Base-by-base conservation (phyloP, 2,329 filamentous ascomycete genomes). In the Calonectria crousiana region DNA sequence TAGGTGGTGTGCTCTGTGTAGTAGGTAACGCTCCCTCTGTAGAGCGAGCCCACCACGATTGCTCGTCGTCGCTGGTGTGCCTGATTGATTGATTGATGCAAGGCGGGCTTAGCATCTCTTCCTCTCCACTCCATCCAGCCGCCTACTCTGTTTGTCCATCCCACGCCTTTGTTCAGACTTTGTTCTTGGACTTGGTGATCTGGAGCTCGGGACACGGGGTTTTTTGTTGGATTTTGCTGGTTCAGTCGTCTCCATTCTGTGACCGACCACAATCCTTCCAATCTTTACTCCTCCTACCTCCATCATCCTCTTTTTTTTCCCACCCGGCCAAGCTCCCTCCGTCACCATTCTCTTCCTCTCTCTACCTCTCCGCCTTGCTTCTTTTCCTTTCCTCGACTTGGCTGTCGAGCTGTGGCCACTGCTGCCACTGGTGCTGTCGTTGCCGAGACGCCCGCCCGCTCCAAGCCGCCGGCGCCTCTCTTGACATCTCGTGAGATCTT, bases 31-130 rank as follows among this genome's bases (percentile, higher is more conserved):
- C 64, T 52, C 64, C 47, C n/a, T 68, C 51, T 52, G 51, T 68
- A 58, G 65, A 26, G 14, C 60, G 23, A 41, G 34, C 36, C 56
- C 47, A 41, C 58, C 53, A 64, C 58, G 67, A 53, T 26, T 38
- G 58, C 36, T 69, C 56, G 53, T 69, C 23, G 52, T 69, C 56
- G 53, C 58, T 51, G 58, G 71, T 53, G 64, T 72, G 71, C 66
- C 47, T 68, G 72, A 71, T 74, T 71, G 64, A 67, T 52, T 51
- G 71, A 72, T 74, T 74, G 72, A 62, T 72, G 72, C 69, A 74
- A 74, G 69, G 49, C 69, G 44, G 58, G 38, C 67, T 73, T 60
- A 66, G 41, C 58, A 71, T 67, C 72, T 65, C 70, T 44, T 68
- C 58, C 71, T 56, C 65, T 70, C 66, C 67, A 56, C 66, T 70